Conservation (phyloP, 345 rosid genomes). For the Hibiscus syriacus region DNA sequence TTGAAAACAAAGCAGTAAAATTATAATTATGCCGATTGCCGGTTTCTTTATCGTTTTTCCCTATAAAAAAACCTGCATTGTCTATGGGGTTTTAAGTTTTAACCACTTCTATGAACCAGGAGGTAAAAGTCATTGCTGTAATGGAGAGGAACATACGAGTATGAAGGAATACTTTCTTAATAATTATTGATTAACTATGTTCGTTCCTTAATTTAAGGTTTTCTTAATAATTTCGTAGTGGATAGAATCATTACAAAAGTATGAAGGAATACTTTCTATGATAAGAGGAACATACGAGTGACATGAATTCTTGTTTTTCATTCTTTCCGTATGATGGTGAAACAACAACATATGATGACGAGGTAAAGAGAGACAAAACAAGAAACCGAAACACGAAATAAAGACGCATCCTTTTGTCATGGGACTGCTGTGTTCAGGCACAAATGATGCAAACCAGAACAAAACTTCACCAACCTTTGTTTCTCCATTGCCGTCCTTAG, state of each 20-base stretch:
- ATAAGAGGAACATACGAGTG: not conserved
- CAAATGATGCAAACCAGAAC: slow-evolving; percentile 33
- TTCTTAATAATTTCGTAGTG: not conserved
- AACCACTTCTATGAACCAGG: not conserved
- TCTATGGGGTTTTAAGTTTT: not conserved
- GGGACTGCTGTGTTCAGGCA: slow-evolving; percentile 43
- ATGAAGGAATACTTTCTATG: not conserved
- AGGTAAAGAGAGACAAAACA: slow-evolving; percentile 7
- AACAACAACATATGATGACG: not conserved
- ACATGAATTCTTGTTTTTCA: not conserved
- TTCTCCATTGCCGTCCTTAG: no score
- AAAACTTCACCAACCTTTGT: no score
- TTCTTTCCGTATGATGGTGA: not conserved
- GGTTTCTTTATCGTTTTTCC: no score
- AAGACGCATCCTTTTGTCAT: slow-evolving; percentile 20
- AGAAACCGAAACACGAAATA: no score
- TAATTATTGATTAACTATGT: no score
- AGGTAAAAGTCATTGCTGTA: not conserved
- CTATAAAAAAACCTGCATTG: no score
- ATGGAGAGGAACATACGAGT: no score
- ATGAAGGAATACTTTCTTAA: no score
- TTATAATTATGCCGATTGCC: no score
- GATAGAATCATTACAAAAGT: not conserved
- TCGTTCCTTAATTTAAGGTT: not conserved
- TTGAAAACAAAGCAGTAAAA: not conserved